Base-by-base conservation (phyloP, 192 early-diverging fungal species). In the Linnemannia elongata region DNA sequence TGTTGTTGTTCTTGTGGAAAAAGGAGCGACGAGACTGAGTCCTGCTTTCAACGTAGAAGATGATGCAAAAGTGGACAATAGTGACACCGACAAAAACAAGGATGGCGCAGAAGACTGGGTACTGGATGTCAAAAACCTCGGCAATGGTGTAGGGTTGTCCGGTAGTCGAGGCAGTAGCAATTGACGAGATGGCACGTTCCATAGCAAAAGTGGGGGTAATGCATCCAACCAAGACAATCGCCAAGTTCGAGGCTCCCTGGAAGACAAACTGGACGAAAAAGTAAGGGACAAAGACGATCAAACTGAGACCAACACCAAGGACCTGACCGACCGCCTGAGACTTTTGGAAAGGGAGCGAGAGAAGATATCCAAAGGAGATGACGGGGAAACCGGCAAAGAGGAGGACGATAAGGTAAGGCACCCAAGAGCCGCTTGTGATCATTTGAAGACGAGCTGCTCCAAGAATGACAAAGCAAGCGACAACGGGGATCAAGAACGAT, bases 31-130 rank as follows among this genome's bases (percentile, higher is more conserved):
- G 84, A 8, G 84, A 77, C 44, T 86, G 84, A 47, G 80, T 83
- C 44, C 79, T 47, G 69, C 80, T 80, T 52, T 88, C 87, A n/a
- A 88, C 49, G 66, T 74, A 88, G 35, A 79, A 78, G 45, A 88
- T 81, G 30, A 88, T 33, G 27, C 38, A 36, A 33, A 85, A 45
- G 36, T 87, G 80, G 22, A 86, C n/a, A 24, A 96, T 66, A 1
- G 92, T 89, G 70, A 90, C 80, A 33, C 89, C 91, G 20, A 95
- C 94, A 36, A 97, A 87, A 54, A 94, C 91, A 55, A 91, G 82
- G 82, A 96, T 91, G 45, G 92, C 89, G 47, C 94, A 92, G 38
- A 97, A 89, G 5, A 95, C 93, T 36, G 94, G 91, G 4, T 92
- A 91, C 8, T 89, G 92, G 47, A 92, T 90, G 72, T 94, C 88